These are phyloP conservation scores for Pestalotiopsis sp. DNA, from an alignment of 2,329 filamentous ascomycete genomes.

Conservation along the genomic window DNA sequence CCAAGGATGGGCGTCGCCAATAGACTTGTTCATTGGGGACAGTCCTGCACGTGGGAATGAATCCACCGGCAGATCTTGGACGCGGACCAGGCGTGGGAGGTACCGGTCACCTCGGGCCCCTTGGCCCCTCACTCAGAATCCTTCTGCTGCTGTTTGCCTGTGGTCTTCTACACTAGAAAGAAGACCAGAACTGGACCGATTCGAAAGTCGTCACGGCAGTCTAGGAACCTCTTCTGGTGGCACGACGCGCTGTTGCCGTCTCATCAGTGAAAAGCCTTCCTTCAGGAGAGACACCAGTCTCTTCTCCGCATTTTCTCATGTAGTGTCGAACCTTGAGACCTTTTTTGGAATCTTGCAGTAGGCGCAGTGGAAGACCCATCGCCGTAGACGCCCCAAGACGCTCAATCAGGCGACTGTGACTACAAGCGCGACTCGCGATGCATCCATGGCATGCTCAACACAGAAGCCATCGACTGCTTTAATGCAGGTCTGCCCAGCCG, in stretches of 20 bases:
- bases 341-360: background rate
- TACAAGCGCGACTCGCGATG: background rate
- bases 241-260: background rate
- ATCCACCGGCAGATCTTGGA: slow-evolving; percentile 7
- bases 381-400: background rate
- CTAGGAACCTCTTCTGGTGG: background rate
- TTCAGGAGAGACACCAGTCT: background rate
- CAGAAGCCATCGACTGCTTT: background rate
- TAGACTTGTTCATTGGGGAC: background rate
- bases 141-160: background rate
- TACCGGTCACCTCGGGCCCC: background rate
- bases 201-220: background rate
- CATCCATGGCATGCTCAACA: background rate
- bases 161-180: background rate
- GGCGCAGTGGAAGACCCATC: background rate
- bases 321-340: background rate
- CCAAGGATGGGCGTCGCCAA: background rate
- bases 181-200: background rate
- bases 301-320: background rate
- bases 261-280: background rate
- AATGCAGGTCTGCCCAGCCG: background rate
- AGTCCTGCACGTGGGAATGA: slow-evolving; percentile 6
- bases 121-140: background rate
- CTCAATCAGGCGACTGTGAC: background rate
- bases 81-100: background rate